Evolutionary conservation across 768 basidiomycete species (phyloP).

Genomic region (Naematelia encephala): DNA sequence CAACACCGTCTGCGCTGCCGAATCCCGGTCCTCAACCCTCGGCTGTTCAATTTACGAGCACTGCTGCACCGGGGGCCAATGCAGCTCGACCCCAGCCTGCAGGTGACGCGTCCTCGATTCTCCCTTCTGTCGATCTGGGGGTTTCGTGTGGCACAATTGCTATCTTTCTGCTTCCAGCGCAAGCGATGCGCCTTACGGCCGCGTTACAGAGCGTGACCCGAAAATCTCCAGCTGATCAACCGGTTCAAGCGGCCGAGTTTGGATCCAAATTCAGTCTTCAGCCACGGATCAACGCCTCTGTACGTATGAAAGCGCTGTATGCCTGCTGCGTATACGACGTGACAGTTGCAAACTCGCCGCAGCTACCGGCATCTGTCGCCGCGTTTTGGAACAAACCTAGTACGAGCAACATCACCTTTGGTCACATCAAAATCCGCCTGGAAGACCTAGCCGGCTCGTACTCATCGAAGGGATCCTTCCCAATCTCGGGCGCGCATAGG

Average conservation of each 20-base stretch:
- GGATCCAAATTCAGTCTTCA: constrained; percentile 8
- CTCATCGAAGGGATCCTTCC: constrained; percentile 13
- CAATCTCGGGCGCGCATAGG: not conserved
- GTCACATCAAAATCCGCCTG: constrained; percentile 37
- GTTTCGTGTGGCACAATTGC: constrained; percentile 11
- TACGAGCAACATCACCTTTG: constrained; percentile 31
- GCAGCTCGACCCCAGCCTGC: not conserved
- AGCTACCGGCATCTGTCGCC: not conserved
- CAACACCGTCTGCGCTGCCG: constrained; percentile 50
- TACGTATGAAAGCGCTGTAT: constrained; percentile 27
- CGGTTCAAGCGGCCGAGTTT: constrained; percentile 17
- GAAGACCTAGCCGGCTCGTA: constrained; percentile 26
- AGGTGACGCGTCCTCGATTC: not conserved
- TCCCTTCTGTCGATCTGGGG: constrained; percentile 7
- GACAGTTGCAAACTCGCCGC: not conserved
- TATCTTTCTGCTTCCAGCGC: constrained; percentile 8
- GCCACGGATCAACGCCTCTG: constrained; percentile 13
- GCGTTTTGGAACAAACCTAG: constrained; percentile 37
- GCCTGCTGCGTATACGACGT: constrained; percentile 31
- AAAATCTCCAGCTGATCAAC: not conserved
- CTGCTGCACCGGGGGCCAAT: not conserved
- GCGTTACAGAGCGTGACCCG: constrained; percentile 3
- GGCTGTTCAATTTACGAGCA: not conserved
- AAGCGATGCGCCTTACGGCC: constrained; percentile 4
- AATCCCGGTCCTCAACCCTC: not conserved